Base-by-base conservation (phyloP, 225 moss, liverwort and hornwort genomes). In the Neckera pumila region DNA sequence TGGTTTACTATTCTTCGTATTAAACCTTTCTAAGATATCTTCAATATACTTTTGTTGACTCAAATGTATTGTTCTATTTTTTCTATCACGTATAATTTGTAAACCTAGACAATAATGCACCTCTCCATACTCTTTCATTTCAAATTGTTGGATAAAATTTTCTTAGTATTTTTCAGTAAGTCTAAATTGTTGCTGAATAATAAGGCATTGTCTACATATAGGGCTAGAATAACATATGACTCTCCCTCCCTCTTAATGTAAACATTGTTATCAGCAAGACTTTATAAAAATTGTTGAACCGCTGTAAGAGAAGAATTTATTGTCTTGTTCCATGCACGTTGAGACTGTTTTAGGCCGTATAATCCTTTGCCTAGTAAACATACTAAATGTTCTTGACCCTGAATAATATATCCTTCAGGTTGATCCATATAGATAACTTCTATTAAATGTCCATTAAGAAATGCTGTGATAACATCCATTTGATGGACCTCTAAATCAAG, bases 321-420 rank as follows among this genome's bases (percentile, higher is more conserved):
- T 1, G 6, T 22, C 4, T 7, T 38, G 2, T 67, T 1, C 36
- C 36, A 66, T 6, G 11, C 36, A 10, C 3, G 0, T 36, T 66
- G 36, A 5, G 20, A 38, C 4, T 38, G 7, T 69, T 69, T 38
- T 2, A 69, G 38, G 4, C 38, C 38, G 3, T 69, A 69, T 23
- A 49, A 12, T 2, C 12, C 22, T 69, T 69, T 69, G 15, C 1
- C 22, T 22, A 69, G 4, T 69, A 69, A 69, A 12, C 22, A 69
- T 3, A 69, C 22, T 12, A 69, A 69, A 12, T 22, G 4, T 22
- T 67, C n/a, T 12, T 69, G 38, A 38, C 38, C 69, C 1, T 38
- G 15, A 38, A 38, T 0, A 0, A 45, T 5, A 25, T 42, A 71
- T 8, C 42, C 26, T 2, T 42, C 3, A 5, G 0, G 26, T 14